Percentiles rank a stretch among this genome's conserved stretches.
Conservation (phyloP, 2,329 filamentous ascomycete genomes). For the Aspergillus cejpii region DNA sequence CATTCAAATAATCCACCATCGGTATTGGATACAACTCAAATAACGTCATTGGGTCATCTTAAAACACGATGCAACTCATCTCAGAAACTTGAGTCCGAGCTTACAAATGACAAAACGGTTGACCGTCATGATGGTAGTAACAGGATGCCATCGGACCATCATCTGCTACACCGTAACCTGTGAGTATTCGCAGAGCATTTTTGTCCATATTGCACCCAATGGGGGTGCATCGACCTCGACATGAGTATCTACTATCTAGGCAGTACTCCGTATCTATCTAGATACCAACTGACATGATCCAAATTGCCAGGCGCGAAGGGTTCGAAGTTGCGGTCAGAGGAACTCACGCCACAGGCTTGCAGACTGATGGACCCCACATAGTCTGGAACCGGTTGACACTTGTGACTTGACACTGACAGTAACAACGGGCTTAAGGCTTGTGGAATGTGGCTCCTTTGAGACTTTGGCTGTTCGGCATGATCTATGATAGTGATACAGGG, state of each 20-base stretch:
- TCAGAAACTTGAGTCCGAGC: background rate
- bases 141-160: background rate
- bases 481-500: too few relatives aligned
- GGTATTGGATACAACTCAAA: background rate
- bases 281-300: too few relatives aligned
- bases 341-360: slow-evolving; percentile 15
- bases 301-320: too few relatives aligned
- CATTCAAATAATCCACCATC: background rate
- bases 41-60: background rate
- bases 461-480: too few relatives aligned
- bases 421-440: background rate
- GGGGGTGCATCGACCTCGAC: too few relatives aligned
- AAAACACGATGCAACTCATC: background rate
- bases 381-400: background rate
- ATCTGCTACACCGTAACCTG: background rate
- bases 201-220: too few relatives aligned
- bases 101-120: background rate
- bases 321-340: slow-evolving; percentile 25
- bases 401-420: too few relatives aligned
- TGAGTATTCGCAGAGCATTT: too few relatives aligned
- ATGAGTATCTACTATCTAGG: too few relatives aligned
- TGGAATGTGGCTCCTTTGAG: background rate
- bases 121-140: background rate
- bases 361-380: background rate
- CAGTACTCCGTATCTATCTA: too few relatives aligned